A percentile compares a stretch with the other conserved stretches of the same genome.
These are phyloP conservation scores for Irpex rosettiformis DNA, from an alignment of 1,284 basidiomycete species.

Conservation along the genomic window DNA sequence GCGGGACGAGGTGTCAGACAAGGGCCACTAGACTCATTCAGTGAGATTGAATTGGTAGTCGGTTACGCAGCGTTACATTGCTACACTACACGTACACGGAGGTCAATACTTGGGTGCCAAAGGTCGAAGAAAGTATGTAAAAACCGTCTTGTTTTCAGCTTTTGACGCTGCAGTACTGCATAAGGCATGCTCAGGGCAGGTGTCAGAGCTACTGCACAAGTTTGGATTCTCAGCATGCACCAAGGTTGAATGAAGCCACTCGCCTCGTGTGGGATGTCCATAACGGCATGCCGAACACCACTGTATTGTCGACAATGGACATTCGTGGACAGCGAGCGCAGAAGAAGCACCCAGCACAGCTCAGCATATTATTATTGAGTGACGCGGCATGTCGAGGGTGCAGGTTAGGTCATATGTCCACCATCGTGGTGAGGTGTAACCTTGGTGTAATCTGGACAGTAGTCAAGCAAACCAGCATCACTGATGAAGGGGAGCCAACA, in stretches of 20 bases:
- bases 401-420: neutral
- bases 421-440: neutral
- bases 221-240: neutral
- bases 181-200: neutral
- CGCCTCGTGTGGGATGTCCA: slow-evolving; percentile 7
- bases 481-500: neutral
- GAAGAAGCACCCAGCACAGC: neutral
- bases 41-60: neutral
- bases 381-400: neutral
- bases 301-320: slow-evolving; percentile 2
- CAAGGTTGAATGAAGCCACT: neutral
- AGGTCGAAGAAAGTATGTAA: neutral
- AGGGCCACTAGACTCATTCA: neutral
- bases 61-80: neutral
- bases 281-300: slow-evolving; percentile 11
- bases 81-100: neutral
- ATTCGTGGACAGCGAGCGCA: neutral
- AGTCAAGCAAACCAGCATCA: neutral
- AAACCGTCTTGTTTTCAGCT: no score
- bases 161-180: neutral
- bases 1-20: neutral
- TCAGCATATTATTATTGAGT: no score
- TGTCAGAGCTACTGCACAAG: neutral
- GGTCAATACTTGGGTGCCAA: no score
- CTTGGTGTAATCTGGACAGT: neutral